Base-by-base conservation (phyloP, 1,284 basidiomycete species). In the Ustilago lituana region DNA sequence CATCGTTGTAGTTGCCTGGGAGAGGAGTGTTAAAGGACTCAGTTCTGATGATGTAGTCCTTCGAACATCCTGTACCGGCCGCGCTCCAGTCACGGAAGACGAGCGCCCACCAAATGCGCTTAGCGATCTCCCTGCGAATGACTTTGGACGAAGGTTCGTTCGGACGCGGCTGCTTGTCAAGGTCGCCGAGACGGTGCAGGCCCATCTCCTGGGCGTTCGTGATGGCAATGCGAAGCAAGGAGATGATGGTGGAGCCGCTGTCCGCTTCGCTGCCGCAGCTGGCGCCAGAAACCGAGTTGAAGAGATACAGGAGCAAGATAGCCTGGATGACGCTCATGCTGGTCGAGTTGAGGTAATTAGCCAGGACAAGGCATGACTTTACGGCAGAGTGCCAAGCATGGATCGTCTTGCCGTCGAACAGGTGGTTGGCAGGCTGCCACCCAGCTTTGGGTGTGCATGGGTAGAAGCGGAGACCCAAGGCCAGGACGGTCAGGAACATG, bases 1-100 rank as follows among this genome's bases (percentile, higher is more conserved):
- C 65, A 43, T 79, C 73, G 50, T 81, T 81, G 63, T 73, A 74
- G 66, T 81, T 81, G 37, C 73, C 74, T 2, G 79, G 79, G 1
- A 73, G 53, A 6, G 79, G 78, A 10, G 78, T 81, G 61, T 81
- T 81, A 73, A 78, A 80, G 33, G 67, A 60, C 14, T 66, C 65
- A 5, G 73, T 63, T 27, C 76, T 67, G 48, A 81, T 73, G 14
- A 62, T 37, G 54, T 78, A 75, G 40, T 68, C 61, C 31, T 64
- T 64, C 14, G 57, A 35, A 33, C 60, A 64, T 3, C 63, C 64
- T 1, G 66, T 66, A 19, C 55, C 59, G 7, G 69, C 61, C 9
- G 54, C 51, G 44, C 55, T 46, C 76, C 76, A 78, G 57, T 81
- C 79, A n/a, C 53, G 52, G 51, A 70, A 66, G 31, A 76, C 72